These are phyloP conservation scores for Monilinia vaccinii-corymbosi DNA, from an alignment of 2,329 filamentous ascomycete genomes.

Conservation along the genomic window DNA sequence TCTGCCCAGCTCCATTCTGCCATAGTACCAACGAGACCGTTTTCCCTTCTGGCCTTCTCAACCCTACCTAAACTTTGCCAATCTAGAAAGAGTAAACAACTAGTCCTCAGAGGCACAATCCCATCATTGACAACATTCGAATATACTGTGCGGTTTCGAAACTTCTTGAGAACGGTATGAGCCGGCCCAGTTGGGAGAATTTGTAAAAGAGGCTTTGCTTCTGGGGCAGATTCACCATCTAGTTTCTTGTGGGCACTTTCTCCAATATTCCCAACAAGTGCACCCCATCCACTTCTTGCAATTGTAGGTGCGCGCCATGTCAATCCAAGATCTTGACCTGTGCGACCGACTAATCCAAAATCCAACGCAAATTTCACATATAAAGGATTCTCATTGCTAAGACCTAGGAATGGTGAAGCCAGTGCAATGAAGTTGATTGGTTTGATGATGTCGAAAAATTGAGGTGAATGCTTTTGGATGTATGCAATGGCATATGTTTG, in stretches of 20 bases:
- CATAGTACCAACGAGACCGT: conserved; percentile 83
- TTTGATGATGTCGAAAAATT: conserved; percentile 78
- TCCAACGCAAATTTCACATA: conserved; percentile 97
- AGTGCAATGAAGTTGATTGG: conserved; percentile 87
- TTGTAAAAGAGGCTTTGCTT: conserved; percentile 78
- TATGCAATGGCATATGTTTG: conserved; percentile 95
- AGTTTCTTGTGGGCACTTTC: conserved; percentile 54
- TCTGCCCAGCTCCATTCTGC: conserved; percentile 94
- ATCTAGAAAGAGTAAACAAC: conserved; percentile 90
- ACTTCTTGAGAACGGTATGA: conserved; percentile 76
- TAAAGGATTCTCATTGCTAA: conserved; percentile 95
- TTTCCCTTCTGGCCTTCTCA: conserved; percentile 87
- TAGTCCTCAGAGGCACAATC: conserved; percentile 89
- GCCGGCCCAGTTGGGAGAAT: conserved; percentile 89
- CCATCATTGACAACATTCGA: conserved; percentile 97
- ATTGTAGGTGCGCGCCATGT: conserved; percentile 89
- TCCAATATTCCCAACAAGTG: conserved; percentile 73
- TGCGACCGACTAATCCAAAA: conserved; percentile 91
- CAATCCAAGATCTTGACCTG: conserved; percentile 86
- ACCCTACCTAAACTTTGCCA: conserved; percentile 92
- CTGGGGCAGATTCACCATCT: conserved; percentile 56
- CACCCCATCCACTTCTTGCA: conserved; percentile 78
- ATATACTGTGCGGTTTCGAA: conserved; percentile 84
- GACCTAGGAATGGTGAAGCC: conserved; percentile 77
- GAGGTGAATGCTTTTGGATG: conserved; percentile 88